Conservation (phyloP, 306 rosid species). For the Rosa chinensis region DNA sequence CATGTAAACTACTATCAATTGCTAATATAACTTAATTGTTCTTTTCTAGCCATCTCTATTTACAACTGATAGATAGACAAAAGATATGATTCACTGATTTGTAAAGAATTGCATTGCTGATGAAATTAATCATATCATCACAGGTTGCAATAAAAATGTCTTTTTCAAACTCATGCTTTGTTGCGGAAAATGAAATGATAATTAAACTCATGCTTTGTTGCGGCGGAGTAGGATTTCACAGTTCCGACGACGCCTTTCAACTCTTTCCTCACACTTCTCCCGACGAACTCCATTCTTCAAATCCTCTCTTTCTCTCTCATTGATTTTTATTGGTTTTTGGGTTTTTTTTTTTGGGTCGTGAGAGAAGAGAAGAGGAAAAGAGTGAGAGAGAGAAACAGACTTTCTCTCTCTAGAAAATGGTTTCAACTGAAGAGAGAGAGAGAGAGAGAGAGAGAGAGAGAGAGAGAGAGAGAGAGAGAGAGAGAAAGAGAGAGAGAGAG, state of each 20-base stretch:
- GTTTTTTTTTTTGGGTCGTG: too few species aligned
- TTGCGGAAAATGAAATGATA: too few species aligned
- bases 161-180: too few species aligned
- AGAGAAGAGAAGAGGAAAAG: background rate
- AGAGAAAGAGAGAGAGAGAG: slow-evolving; percentile 14
- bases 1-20: too few species aligned
- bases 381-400: slow-evolving; percentile 2
- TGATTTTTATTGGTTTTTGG: background rate
- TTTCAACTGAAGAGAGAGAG: slow-evolving; percentile 35
- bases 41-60: too few species aligned
- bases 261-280: slow-evolving; percentile 60
- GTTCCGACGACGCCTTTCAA: slow-evolving; percentile 58
- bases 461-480: background rate
- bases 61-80: too few species aligned
- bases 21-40: too few species aligned
- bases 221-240: slow-evolving; percentile 66
- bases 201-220: too few species aligned
- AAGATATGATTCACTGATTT: too few species aligned
- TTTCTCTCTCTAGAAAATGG: slow-evolving; percentile 34
- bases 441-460: background rate
- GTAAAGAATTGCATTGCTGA: too few species aligned
- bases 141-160: too few species aligned
- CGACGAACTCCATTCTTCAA: slow-evolving; percentile 65
- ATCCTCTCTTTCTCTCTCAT: slow-evolving; percentile 17
- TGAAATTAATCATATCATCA: too few species aligned